phyloP scores from a whole-genome alignment of 1,139 yeast genomes.

The Suhomyces coccinellae region DNA sequence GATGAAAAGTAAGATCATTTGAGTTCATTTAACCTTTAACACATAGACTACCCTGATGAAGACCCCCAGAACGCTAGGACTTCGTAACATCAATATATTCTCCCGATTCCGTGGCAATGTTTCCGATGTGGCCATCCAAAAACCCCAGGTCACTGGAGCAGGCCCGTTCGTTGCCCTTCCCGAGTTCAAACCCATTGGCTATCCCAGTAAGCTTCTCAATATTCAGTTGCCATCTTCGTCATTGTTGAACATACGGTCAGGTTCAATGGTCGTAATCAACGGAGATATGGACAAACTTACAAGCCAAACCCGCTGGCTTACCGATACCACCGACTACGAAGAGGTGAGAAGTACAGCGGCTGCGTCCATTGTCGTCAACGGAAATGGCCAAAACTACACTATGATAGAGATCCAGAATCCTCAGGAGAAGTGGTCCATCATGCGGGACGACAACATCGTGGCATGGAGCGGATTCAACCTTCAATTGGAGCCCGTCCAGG shows the following conservation, averaged over 20 bases:
- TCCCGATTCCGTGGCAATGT: slow-evolving; percentile 1
- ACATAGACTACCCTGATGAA: background rate
- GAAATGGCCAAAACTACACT: slow-evolving; percentile 28
- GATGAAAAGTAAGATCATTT: too few species aligned
- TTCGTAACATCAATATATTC: slow-evolving; percentile 3
- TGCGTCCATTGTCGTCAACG: slow-evolving; percentile 33
- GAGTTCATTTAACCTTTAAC: too few species aligned
- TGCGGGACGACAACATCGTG: slow-evolving; percentile 16
- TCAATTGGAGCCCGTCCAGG: slow-evolving; percentile 11
- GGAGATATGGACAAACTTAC: slow-evolving; percentile 30
- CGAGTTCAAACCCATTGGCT: slow-evolving; percentile 34
- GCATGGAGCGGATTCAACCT: slow-evolving; percentile 25
- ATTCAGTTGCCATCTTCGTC: slow-evolving; percentile 39
- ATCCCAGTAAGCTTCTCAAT: slow-evolving; percentile 32
- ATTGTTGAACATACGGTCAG: slow-evolving; percentile 31
- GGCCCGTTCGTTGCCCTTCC: slow-evolving; percentile 47
- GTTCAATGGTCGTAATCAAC: slow-evolving; percentile 36
- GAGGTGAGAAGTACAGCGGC: slow-evolving; percentile 26
- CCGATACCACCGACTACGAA: slow-evolving; percentile 25
- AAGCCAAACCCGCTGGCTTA: slow-evolving; percentile 17
- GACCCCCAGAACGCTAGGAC: background rate
- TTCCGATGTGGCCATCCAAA: slow-evolving; percentile 7
- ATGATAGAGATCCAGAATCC: slow-evolving; percentile 22
- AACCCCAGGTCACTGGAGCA: slow-evolving; percentile 29
- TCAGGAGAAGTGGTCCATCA: slow-evolving; percentile 18